A percentile compares a stretch with the other conserved stretches of the same genome.
Conservation (phyloP, 257 asterid species). For the Rhazya stricta region DNA sequence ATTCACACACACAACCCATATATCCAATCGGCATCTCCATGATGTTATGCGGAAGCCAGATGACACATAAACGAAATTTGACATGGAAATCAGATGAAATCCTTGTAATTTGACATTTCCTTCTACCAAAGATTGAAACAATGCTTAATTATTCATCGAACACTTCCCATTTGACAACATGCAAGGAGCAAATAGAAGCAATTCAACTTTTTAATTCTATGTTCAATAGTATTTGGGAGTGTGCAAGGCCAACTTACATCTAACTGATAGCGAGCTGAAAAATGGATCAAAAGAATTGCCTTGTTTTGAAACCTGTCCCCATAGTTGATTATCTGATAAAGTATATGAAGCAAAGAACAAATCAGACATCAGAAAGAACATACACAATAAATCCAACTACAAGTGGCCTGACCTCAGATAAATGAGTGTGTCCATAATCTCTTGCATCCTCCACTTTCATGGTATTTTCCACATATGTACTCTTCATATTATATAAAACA, state of each 20-base stretch:
- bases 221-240: background rate
- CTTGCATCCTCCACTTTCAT: slow-evolving; percentile 61
- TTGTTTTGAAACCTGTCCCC: slow-evolving; percentile 78
- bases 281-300: slow-evolving; percentile 90
- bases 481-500: slow-evolving; percentile 36
- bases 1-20: background rate
- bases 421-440: slow-evolving; percentile 86
- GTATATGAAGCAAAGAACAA: slow-evolving; percentile 1
- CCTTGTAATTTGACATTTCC: background rate
- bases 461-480: slow-evolving; percentile 75
- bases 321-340: slow-evolving; percentile 48
- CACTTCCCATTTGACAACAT: background rate
- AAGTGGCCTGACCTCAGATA: slow-evolving; percentile 62
- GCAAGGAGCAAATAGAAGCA: background rate
- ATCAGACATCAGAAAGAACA: background rate
- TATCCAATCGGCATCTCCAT: background rate
- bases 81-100: background rate
- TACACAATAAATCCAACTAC: background rate
- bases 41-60: background rate
- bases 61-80: background rate
- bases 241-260: slow-evolving; percentile 48
- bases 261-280: slow-evolving; percentile 88
- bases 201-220: background rate
- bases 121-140: background rate
- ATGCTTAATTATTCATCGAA: background rate